Base-by-base conservation (phyloP, 1,284 basidiomycete species). In the Microbotryum saponariae region DNA sequence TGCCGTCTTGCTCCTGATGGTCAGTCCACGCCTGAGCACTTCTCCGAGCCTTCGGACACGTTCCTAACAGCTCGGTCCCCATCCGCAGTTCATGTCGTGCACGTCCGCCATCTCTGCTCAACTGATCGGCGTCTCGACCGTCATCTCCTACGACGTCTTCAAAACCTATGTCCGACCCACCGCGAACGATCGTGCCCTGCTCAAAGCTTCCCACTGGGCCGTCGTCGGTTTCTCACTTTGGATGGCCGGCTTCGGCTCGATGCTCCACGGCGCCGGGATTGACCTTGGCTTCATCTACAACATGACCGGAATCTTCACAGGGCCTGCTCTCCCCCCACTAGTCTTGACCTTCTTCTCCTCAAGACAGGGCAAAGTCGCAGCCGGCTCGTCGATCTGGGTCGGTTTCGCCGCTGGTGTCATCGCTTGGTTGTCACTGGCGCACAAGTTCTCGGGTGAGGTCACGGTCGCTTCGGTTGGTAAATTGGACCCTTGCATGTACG, bases 111-210 rank as follows among this genome's bases (percentile, higher is more conserved):
- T 73, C 55, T 71, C 68, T 2, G 90, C 91, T 5, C 91, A 96
- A 76, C 81, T 93, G 61, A 92, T 94, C 69, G 91, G 91, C 0
- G 82, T 84, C 1, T 82, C 82, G 2, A 77, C 77, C 12, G 76
- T 81, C 20, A 65, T 79, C 44, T 78, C 79, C 73, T 83, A 71
- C 70, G 81, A 77, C 60, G 65, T 88, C 7, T 88, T 86, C 74
- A 82, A 86, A 76, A 83, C 80, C 21, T 85, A 86, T 75, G 75
- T 85, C 63, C 61, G 66, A 23, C 65, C 61, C 3, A 59, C 54
- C 4, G 70, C 71, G 9, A 66, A 62, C 12, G 59, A 67, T 21
- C 60, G 68, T 20, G 51, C 62, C 10, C 64, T 72, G n/a, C 64
- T 74, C 16, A 58, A 62, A 7, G 64, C 67, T 21, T 70, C 71